These are phyloP conservation scores for Zygotorulaspora chibaensis DNA, from an alignment of 805 yeast species.

Conservation along the genomic window DNA sequence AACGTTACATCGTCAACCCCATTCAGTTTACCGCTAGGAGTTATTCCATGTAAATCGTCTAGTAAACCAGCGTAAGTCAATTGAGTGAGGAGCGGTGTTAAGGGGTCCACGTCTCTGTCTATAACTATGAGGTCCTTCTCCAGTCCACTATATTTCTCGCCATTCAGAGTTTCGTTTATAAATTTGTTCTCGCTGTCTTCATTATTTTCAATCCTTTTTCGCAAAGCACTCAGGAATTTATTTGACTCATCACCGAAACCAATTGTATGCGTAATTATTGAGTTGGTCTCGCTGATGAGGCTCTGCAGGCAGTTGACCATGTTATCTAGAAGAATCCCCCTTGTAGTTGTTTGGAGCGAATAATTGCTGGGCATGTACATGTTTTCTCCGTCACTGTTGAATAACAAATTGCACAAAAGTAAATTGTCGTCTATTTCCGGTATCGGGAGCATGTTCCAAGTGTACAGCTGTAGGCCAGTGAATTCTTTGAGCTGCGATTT, in stretches of 20 bases:
- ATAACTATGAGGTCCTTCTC: constrained; percentile 71
- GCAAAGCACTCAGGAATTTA: constrained; percentile 17
- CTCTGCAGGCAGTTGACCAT: constrained; percentile 25
- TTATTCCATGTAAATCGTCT: constrained; percentile 62
- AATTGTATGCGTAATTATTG: constrained; percentile 25
- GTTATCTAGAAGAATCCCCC: constrained; percentile 27
- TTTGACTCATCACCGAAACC: constrained; percentile 28
- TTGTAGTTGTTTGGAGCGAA: constrained; percentile 26
- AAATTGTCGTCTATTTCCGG: constrained; percentile 29
- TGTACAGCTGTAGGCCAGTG: constrained; percentile 9
- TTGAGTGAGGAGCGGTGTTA: constrained; percentile 70
- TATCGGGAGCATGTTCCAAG: constrained; percentile 27
- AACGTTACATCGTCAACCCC: constrained; percentile 21
- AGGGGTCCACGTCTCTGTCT: constrained; percentile 71
- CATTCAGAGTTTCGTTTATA: constrained; percentile 31
- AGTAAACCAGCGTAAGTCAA: constrained; percentile 78
- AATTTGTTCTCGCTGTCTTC: constrained; percentile 19
- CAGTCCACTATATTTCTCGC: constrained; percentile 36
- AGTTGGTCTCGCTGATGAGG: constrained; percentile 21
- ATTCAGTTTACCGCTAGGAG: constrained; percentile 36
- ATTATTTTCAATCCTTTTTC: constrained; percentile 14
- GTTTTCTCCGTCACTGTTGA: constrained; percentile 25
- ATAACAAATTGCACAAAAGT: constrained; percentile 21
- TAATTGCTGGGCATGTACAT: constrained; percentile 23
- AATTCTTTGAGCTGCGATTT: constrained; percentile 16